phyloP scores from a whole-genome alignment of 1,284 basidiomycete species.

The Moesziomyces globuligerus region DNA sequence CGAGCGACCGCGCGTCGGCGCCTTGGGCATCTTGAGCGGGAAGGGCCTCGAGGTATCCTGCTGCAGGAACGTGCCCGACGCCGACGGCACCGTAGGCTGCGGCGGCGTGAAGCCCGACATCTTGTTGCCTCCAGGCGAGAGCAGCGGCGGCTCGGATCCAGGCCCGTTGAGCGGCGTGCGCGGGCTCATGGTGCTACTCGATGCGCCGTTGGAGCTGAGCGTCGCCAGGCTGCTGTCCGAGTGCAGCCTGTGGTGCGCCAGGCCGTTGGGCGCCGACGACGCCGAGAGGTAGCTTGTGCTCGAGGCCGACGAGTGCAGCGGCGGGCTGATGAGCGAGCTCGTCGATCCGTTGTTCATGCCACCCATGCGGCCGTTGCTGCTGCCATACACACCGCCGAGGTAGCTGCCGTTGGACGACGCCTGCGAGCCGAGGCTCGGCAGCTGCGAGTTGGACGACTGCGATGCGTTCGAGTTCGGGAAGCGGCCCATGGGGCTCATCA shows the following conservation, averaged over 20 bases:
- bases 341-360: conserved; percentile 19
- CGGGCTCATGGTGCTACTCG: conserved; percentile 38
- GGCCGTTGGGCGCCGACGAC: conserved; percentile 33
- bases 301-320: conserved; percentile 27
- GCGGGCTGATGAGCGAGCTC: conserved; percentile 40
- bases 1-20: conserved; percentile 20
- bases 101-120: conserved; percentile 32
- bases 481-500: conserved; percentile 37
- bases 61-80: conserved; percentile 25
- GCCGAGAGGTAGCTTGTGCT: conserved; percentile 34
- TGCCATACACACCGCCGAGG: conserved; percentile 37
- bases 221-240: conserved; percentile 45
- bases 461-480: conserved; percentile 25
- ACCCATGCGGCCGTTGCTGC: conserved; percentile 7
- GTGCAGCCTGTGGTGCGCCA: conserved; percentile 44
- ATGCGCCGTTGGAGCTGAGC: conserved; percentile 25
- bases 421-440: conserved; percentile 26
- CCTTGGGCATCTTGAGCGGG: conserved; percentile 52
- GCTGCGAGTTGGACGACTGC: conserved; percentile 34
- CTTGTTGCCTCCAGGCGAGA: conserved; percentile 35
- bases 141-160: conserved; percentile 26
- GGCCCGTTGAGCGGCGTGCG: conserved; percentile 49
- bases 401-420: conserved; percentile 29
- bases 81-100: conserved; percentile 37
- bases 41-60: conserved; percentile 37